Percentiles rank a stretch among this genome's conserved stretches.
Evolutionary conservation across 495 filamentous ascomycete genomes (phyloP).

Genomic region (Pyrenopolyporus hunteri): DNA sequence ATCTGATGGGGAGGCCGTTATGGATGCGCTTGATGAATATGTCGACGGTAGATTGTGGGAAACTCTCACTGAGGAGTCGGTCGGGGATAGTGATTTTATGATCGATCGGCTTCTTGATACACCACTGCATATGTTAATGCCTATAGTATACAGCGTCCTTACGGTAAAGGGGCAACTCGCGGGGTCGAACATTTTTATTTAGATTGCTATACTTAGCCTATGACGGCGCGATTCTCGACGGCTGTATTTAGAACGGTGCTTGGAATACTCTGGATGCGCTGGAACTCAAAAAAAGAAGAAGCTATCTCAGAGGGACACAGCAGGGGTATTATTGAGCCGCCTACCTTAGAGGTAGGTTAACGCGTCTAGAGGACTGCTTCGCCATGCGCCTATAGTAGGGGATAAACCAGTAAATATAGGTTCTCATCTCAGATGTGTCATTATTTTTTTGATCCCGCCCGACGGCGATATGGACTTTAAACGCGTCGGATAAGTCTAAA

Average conservation of each 20-base stretch:
- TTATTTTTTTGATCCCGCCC: slow-evolving; percentile 7
- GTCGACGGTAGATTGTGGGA: not conserved
- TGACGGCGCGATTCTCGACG: no score
- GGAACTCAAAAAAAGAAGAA: no score
- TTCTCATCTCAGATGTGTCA: slow-evolving; percentile 8
- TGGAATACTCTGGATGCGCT: no score
- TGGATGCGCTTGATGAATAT: not conserved
- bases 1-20: not conserved
- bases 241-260: no score
- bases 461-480: slow-evolving; percentile 3
- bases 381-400: not conserved
- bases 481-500: slow-evolving; percentile 20
- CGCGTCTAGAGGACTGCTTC: not conserved
- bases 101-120: not conserved
- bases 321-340: no score
- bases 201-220: no score
- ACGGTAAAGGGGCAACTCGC: not conserved
- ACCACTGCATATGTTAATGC: not conserved
- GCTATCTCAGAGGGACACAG: no score
- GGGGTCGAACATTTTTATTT: not conserved
- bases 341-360: no score
- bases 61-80: not conserved
- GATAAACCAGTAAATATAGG: not conserved
- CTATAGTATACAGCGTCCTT: not conserved
- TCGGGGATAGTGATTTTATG: not conserved